Conservation (phyloP, 768 basidiomycete genomes). For the Amyloporia xantha region DNA sequence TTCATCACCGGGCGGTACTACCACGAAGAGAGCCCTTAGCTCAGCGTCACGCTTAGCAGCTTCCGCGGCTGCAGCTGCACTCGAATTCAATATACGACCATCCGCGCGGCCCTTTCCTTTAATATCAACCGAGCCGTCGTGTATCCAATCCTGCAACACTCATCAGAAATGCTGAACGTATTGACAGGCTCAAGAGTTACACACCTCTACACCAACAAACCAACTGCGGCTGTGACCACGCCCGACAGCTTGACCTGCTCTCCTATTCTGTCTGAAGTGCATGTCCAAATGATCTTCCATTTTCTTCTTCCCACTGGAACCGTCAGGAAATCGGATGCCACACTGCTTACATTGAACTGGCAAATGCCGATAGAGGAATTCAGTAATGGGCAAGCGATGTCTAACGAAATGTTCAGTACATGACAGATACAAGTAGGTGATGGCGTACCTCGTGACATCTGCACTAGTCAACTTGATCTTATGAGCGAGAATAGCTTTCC, state of each 20-base stretch:
- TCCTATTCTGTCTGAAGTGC: constrained; percentile 92
- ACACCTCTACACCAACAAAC: constrained; percentile 78
- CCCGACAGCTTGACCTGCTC: constrained; percentile 68
- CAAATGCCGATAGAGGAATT: constrained; percentile 69
- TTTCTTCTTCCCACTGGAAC: constrained; percentile 58
- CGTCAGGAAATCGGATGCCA: constrained; percentile 79
- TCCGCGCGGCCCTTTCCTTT: constrained; percentile 68
- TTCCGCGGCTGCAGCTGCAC: constrained; percentile 55
- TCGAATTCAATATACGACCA: constrained; percentile 45
- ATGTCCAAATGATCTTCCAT: constrained; percentile 90
- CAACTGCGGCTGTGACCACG: constrained; percentile 88
- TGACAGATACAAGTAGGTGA: background rate
- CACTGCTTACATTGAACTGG: constrained; percentile 91
- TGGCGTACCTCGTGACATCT: constrained; percentile 65
- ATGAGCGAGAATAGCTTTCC: constrained; percentile 51
- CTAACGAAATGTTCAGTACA: constrained; percentile 27
- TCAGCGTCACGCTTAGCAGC: constrained; percentile 70
- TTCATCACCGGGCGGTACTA: constrained; percentile 87
- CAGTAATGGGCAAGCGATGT: constrained; percentile 51
- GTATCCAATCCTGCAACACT: constrained; percentile 75
- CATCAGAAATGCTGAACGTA: constrained; percentile 11
- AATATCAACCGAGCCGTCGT: constrained; percentile 49
- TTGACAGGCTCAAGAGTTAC: constrained; percentile 21
- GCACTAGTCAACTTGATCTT: constrained; percentile 54
- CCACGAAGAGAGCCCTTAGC: constrained; percentile 70